Percentiles rank a stretch among this genome's conserved stretches.
phyloP scores from a whole-genome alignment of 2,329 filamentous ascomycete species.

The Penicillium griseofulvum region DNA sequence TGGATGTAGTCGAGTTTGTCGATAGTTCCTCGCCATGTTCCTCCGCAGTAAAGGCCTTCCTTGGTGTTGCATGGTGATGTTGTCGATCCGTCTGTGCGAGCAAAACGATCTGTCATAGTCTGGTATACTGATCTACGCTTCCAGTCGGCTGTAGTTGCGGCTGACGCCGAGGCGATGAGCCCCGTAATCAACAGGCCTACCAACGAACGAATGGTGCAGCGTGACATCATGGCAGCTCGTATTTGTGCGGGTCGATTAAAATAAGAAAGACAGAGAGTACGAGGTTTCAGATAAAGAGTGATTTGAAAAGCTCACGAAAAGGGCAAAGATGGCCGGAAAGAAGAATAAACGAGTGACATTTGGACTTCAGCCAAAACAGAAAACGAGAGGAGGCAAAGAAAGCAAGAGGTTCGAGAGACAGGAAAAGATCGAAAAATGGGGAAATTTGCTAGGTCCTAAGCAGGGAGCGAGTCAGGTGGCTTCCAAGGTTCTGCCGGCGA shows the following conservation, averaged over 20 bases:
- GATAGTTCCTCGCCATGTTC: slow-evolving; percentile 51
- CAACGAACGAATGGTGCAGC: neutral
- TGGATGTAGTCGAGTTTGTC: slow-evolving; percentile 53
- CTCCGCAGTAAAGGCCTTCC: slow-evolving; percentile 48
- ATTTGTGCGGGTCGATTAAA: neutral
- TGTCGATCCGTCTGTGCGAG: slow-evolving; percentile 41
- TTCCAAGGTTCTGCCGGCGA: neutral
- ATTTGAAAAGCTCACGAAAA: neutral
- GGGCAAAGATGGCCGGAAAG: neutral
- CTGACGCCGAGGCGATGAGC: slow-evolving; percentile 14
- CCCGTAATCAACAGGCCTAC: neutral
- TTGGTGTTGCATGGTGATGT: slow-evolving; percentile 31
- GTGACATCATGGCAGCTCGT: slow-evolving; percentile 10
- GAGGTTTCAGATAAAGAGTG: neutral
- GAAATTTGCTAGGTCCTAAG: neutral
- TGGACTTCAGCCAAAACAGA: neutral
- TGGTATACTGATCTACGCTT: slow-evolving; percentile 47
- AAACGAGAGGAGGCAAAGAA: neutral
- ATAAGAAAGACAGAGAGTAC: neutral
- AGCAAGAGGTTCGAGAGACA: neutral
- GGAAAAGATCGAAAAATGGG: neutral
- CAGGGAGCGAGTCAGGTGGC: slow-evolving; percentile 4
- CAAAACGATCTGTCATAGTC: slow-evolving; percentile 48
- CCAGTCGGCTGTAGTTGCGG: slow-evolving; percentile 37
- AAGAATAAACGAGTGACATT: slow-evolving; percentile 5